phyloP scores from a whole-genome alignment of 768 basidiomycete species.

The Galerina marginata region DNA sequence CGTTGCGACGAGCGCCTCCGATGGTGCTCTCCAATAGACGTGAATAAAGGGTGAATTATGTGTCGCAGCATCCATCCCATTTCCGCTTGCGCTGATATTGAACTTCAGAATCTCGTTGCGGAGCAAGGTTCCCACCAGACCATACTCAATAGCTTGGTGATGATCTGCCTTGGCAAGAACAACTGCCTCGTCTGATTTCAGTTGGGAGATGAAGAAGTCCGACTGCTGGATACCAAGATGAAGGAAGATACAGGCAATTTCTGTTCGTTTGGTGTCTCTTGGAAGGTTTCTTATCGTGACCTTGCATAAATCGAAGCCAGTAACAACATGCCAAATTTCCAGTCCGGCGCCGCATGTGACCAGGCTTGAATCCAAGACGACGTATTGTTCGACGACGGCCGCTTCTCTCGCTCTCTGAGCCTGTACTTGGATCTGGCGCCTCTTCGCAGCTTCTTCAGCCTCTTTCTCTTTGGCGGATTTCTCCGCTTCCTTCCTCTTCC shows the following conservation, averaged over 20 bases:
- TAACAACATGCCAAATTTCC: constrained; percentile 45
- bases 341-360: constrained; percentile 59
- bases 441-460: constrained; percentile 8
- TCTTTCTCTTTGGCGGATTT: constrained; percentile 3
- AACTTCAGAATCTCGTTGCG: constrained; percentile 46
- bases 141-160: constrained; percentile 44
- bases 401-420: constrained; percentile 42
- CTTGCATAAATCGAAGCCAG: constrained; percentile 60
- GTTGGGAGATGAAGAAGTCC: constrained; percentile 32
- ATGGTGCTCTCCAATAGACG: constrained; percentile 58
- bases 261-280: constrained; percentile 37
- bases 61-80: constrained; percentile 45
- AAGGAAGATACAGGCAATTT: constrained; percentile 48
- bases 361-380: constrained; percentile 50
- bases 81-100: constrained; percentile 45
- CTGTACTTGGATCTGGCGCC: constrained; percentile 6
- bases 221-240: constrained; percentile 46
- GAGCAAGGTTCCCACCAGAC: constrained; percentile 56
- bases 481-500: constrained; percentile 10
- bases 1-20: constrained; percentile 48
- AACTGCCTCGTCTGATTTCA: constrained; percentile 38
- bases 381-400: constrained; percentile 41
- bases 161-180: constrained; percentile 47
- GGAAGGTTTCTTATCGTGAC: constrained; percentile 54
- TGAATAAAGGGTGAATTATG: constrained; percentile 45